Percentiles rank a stretch among this genome's conserved stretches.
These are phyloP conservation scores for Saxophila tyrrhenica DNA, from an alignment of 495 filamentous ascomycete genomes.

Conservation along the genomic window DNA sequence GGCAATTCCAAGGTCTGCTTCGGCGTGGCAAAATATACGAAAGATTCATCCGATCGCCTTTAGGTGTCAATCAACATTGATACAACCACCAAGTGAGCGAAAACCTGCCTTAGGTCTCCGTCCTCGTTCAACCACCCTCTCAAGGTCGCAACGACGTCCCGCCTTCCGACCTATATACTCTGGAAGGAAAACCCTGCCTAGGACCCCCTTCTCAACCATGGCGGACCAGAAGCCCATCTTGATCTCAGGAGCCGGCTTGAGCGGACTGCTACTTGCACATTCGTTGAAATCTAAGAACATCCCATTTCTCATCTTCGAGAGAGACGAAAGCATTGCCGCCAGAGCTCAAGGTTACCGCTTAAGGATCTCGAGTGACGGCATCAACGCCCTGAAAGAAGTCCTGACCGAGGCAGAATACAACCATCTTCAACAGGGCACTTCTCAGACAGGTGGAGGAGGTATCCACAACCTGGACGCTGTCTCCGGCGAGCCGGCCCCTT, in stretches of 20 bases:
- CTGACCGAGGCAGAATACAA: not conserved
- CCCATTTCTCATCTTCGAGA: constrained; percentile 41
- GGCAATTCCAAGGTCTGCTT: not conserved
- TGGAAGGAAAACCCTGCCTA: not conserved
- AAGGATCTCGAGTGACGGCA: constrained; percentile 38
- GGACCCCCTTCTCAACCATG: not conserved
- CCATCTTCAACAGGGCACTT: not conserved
- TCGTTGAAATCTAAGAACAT: constrained; percentile 34
- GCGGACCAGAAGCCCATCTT: constrained; percentile 36
- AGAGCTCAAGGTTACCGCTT: constrained; percentile 45
- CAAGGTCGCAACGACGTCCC: not conserved
- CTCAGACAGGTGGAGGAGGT: not conserved
- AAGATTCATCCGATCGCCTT: not conserved
- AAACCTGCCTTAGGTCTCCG: not conserved
- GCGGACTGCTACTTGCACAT: constrained; percentile 39
- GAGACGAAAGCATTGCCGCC: constrained; percentile 36
- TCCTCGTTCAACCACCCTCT: not conserved
- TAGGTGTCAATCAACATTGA: not conserved
- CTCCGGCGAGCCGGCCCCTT: not conserved
- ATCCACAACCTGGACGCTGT: not conserved
- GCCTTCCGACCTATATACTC: not conserved
- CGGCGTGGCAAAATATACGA: not conserved
- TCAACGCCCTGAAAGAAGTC: constrained; percentile 25
- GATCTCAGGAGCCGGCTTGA: constrained; percentile 41
- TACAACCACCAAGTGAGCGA: not conserved